Evolutionary conservation across 2,329 filamentous ascomycete species (phyloP).

Genomic region (Chrysoporthe puriensis): DNA sequence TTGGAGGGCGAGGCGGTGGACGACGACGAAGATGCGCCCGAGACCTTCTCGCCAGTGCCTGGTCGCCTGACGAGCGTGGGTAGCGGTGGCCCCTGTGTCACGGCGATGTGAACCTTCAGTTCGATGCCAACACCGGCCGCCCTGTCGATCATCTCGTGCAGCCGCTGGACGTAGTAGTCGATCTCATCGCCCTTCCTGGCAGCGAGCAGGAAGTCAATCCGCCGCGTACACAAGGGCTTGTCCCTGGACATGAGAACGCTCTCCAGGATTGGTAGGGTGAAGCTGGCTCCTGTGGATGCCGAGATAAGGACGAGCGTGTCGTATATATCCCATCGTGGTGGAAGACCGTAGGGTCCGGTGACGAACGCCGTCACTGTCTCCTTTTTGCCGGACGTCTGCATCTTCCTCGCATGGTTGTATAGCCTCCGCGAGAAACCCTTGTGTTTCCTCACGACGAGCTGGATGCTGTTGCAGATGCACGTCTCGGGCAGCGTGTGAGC

Average conservation of each 20-base stretch:
- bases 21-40: constrained; percentile 30
- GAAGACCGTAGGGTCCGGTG: constrained; percentile 59
- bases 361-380: constrained; percentile 51
- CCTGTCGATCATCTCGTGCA: constrained; percentile 49
- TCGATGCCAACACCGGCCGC: constrained; percentile 51
- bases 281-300: constrained; percentile 66
- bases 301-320: constrained; percentile 64
- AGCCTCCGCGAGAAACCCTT: constrained; percentile 60
- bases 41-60: constrained; percentile 28
- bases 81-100: constrained; percentile 45
- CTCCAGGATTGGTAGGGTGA: constrained; percentile 63
- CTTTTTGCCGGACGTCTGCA: constrained; percentile 36
- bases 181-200: constrained; percentile 58
- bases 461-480: constrained; percentile 62
- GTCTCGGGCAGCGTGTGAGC: constrained; percentile 54
- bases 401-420: constrained; percentile 49
- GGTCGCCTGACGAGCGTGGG: constrained; percentile 33
- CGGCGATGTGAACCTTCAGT: constrained; percentile 56
- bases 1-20: constrained; percentile 45
- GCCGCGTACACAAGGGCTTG: constrained; percentile 50
- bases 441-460: constrained; percentile 61
- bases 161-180: constrained; percentile 56
- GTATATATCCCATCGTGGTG: constrained; percentile 60
- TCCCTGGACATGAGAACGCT: constrained; percentile 48
- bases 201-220: constrained; percentile 57